These are phyloP conservation scores for Kazachstania africana DNA, from an alignment of 805 yeast genomes.

Conservation along the genomic window DNA sequence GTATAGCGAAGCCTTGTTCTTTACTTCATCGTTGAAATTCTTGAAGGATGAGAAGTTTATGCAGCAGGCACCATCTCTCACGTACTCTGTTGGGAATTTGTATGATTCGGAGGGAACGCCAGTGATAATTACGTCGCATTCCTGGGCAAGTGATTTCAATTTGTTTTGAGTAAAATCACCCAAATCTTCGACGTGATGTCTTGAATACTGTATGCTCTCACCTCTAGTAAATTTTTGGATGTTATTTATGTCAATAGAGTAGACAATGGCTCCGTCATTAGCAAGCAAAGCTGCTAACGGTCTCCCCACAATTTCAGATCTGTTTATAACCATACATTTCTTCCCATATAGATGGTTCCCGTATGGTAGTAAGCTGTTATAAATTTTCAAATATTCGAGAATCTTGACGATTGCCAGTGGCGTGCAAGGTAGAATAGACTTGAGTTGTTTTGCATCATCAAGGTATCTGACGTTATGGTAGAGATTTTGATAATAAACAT, in stretches of 20 bases:
- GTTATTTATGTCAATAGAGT: constrained; percentile 78
- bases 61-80: constrained; percentile 81
- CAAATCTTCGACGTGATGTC: constrained; percentile 69
- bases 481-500: constrained; percentile 83
- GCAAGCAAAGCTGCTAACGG: constrained; percentile 93
- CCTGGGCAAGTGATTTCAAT: constrained; percentile 53
- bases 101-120: constrained; percentile 84
- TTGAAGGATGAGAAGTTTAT: constrained; percentile 82
- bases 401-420: constrained; percentile 92
- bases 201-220: constrained; percentile 66
- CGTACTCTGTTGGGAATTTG: constrained; percentile 73
- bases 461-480: constrained; percentile 84
- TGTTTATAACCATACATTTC: constrained; percentile 78
- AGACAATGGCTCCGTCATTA: constrained; percentile 94
- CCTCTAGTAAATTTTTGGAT: constrained; percentile 92
- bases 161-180: constrained; percentile 28
- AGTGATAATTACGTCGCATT: constrained; percentile 86
- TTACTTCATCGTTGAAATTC: constrained; percentile 76
- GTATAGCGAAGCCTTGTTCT: constrained; percentile 76
- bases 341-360: constrained; percentile 93
- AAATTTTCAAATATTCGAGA: constrained; percentile 78
- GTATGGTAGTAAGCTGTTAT: constrained; percentile 68
- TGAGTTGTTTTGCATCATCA: constrained; percentile 65
- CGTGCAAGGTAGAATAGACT: constrained; percentile 91
- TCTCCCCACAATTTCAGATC: constrained; percentile 95